Conservation (phyloP, 805 yeast species). For the Suhomyces tanzawaensis region DNA sequence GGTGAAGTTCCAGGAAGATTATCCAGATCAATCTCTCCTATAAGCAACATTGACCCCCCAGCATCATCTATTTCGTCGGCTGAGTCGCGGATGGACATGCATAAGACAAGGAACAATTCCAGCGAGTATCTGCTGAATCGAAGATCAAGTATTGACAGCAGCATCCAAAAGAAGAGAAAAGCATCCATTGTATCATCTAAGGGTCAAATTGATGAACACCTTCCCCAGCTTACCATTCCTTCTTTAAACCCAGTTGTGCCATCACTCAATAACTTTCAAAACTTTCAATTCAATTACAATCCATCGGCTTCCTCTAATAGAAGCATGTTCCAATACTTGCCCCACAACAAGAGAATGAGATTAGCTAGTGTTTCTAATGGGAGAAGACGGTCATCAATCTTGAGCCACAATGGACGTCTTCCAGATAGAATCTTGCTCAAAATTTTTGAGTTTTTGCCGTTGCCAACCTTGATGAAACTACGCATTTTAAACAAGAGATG, state of each 20-base stretch:
- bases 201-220: conserved; percentile 8
- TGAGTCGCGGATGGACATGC: conserved; percentile 7
- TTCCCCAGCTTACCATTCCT: conserved; percentile 27
- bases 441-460: conserved; percentile 51
- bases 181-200: conserved; percentile 5
- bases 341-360: conserved; percentile 53
- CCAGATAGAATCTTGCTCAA: conserved; percentile 58
- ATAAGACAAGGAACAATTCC: conserved; percentile 1
- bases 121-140: neutral
- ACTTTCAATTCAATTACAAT: conserved; percentile 14
- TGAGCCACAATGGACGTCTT: conserved; percentile 52
- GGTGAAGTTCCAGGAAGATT: neutral
- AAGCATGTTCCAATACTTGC: conserved; percentile 49
- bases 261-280: conserved; percentile 32
- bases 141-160: conserved; percentile 6
- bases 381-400: conserved; percentile 53
- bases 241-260: conserved; percentile 40
- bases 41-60: conserved; percentile 3
- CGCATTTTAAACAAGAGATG: conserved; percentile 62
- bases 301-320: conserved; percentile 10
- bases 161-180: conserved; percentile 12
- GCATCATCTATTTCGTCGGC: conserved; percentile 15
- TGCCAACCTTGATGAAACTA: conserved; percentile 60
- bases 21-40: conserved; percentile 13
- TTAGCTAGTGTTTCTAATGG: conserved; percentile 43